phyloP scores from a whole-genome alignment of 805 yeast genomes.

The Saturnispora kantuleensis region DNA sequence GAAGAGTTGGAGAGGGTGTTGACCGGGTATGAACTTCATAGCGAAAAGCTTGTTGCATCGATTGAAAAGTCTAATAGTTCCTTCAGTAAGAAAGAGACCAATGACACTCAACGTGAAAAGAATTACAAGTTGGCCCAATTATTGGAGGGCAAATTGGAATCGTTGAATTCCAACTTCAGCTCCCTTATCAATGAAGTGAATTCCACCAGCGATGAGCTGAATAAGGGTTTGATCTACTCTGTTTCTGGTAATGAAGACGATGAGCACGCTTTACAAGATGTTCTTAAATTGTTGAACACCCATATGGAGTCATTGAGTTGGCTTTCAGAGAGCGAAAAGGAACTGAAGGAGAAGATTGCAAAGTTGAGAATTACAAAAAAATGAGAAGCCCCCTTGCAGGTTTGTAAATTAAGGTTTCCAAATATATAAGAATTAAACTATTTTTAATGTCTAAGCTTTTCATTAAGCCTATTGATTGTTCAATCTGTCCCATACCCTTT shows the following conservation, averaged over 20 bases:
- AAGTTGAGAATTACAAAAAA: constrained; percentile 19
- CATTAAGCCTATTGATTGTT: constrained; percentile 14
- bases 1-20: constrained; percentile 78
- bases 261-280: constrained; percentile 44
- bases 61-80: constrained; percentile 19
- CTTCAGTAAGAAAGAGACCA: constrained; percentile 25
- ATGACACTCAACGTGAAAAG: constrained; percentile 81
- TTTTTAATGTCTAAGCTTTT: too few species aligned
- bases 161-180: constrained; percentile 65
- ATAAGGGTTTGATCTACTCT: constrained; percentile 39
- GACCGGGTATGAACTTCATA: constrained; percentile 72
- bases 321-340: constrained; percentile 65
- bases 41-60: constrained; percentile 38
- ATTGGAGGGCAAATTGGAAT: constrained; percentile 70
- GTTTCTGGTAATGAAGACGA: constrained; percentile 19
- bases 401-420: too few species aligned
- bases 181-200: constrained; percentile 75
- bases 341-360: constrained; percentile 57
- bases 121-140: constrained; percentile 83
- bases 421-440: too few species aligned
- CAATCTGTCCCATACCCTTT: constrained; percentile 29
- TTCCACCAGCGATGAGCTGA: constrained; percentile 70
- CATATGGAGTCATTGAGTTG: constrained; percentile 86
- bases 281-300: constrained; percentile 73
- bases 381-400: neutral